Evolutionary conservation across 2,329 filamentous ascomycete genomes (phyloP).

Genomic region (Diaporthe citri): DNA sequence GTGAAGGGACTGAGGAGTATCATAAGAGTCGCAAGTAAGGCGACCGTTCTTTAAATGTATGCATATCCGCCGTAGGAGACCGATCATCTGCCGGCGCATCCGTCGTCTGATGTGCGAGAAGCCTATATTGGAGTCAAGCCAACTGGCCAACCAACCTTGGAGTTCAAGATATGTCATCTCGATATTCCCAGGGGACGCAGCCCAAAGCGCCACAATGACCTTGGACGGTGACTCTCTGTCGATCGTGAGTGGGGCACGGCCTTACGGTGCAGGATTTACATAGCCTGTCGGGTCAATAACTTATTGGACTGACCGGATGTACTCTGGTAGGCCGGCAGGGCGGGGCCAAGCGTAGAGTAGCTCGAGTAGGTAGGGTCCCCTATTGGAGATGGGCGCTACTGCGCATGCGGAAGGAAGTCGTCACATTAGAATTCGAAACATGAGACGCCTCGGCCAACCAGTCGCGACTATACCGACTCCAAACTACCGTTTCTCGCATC

Average conservation of each 20-base stretch:
- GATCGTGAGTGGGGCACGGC: neutral
- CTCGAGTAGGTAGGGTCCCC: neutral
- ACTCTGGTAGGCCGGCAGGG: conserved; percentile 1
- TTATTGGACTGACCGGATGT: neutral
- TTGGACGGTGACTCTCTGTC: neutral
- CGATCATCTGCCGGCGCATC: conserved; percentile 12
- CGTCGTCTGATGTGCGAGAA: conserved; percentile 18
- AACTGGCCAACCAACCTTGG: neutral
- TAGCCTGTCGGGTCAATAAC: neutral
- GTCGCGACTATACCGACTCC: neutral
- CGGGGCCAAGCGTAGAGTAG: neutral
- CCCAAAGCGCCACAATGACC: neutral
- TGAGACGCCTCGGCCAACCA: conserved; percentile 32
- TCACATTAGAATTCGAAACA: conserved; percentile 26
- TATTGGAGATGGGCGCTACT: conserved; percentile 1
- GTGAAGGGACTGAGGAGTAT: neutral
- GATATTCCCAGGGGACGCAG: neutral
- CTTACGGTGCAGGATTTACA: neutral
- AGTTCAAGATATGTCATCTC: neutral
- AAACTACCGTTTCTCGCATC: neutral
- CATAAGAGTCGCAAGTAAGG: conserved; percentile 12
- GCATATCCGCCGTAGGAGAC: neutral
- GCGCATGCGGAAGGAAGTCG: conserved; percentile 16
- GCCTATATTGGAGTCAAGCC: neutral
- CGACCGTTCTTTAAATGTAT: neutral